Base-by-base conservation (phyloP, 768 basidiomycete genomes). In the Xerocomus spinulosus region DNA sequence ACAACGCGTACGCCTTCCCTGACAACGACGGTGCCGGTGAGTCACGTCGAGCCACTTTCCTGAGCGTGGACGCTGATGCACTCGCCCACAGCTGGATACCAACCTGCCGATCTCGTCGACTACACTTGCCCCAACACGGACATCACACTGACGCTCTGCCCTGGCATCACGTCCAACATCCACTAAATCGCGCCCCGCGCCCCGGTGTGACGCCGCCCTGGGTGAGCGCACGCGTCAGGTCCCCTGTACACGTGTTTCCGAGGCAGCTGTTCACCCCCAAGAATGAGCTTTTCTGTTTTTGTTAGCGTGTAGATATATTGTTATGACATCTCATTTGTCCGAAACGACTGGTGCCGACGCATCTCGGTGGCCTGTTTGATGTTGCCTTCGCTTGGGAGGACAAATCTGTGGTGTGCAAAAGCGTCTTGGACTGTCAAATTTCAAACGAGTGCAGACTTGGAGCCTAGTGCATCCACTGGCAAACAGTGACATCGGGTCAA, bases 1-100 rank as follows among this genome's bases (percentile, higher is more conserved):
- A 42, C 50, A 65, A 68, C 18, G 63, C 66, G 25, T 68, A 68
- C 9, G 63, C 63, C 20, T 65, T 65, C 58, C 63, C 63, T 18
- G 66, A 66, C 50, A 66, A 65, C 32, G 66, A 68, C 15, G 66
- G 66, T 17, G 30, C 63, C 3, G 0, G 63, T 68, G 42, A 43
- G 60, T 52, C 24, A 7, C 5, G 3, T 29, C 14, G 6, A 28
- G 32, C 12, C 18, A 21, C 6, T n/a, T 18, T 14, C 35, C 13
- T 30, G 5, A 17, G 17, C 13, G 5, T 2, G 18, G 30, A 5
- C 41, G n/a, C 15, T 62, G 9, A 62, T 26, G 7, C 2, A 15
- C 4, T 17, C 32, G 7, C 21, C 14, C 26, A 23, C 34, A 68
- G 63, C 0, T 12, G 66, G 63, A 40, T 63, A 53, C 38, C 46